phyloP scores from a whole-genome alignment of 2,329 filamentous ascomycete genomes.

The Diplodia corticola region DNA sequence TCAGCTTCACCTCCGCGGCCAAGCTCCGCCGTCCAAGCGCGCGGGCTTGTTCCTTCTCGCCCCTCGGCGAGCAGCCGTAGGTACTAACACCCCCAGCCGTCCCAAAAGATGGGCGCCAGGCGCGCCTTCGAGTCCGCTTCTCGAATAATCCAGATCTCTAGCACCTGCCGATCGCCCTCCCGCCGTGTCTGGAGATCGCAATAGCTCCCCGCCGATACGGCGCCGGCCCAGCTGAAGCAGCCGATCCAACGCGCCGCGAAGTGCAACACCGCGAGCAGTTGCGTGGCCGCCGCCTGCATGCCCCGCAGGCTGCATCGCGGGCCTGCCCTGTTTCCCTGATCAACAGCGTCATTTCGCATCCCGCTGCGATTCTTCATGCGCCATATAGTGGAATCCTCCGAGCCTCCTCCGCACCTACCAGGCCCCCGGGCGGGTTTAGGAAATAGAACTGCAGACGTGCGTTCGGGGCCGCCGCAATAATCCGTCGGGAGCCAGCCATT shows the following conservation, averaged over 20 bases:
- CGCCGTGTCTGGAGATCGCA: conserved; percentile 9
- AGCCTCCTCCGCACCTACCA: not conserved
- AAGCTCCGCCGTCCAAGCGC: conserved; percentile 1
- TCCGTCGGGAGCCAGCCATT: not conserved
- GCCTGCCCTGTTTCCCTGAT: conserved; percentile 7
- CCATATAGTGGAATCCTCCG: not conserved
- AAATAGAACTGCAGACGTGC: not conserved
- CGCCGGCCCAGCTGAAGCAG: not conserved
- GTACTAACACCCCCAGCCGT: not conserved
- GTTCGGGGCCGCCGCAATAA: not conserved
- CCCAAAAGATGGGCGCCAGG: not conserved
- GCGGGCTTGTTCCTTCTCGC: not conserved
- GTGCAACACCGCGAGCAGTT: not conserved
- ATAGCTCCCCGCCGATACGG: conserved; percentile 5
- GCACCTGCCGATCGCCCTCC: not conserved
- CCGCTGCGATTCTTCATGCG: conserved; percentile 1
- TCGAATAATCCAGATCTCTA: conserved; percentile 10
- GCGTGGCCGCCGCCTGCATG: too few species aligned
- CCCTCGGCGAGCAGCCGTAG: not conserved
- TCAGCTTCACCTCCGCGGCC: conserved; percentile 14
- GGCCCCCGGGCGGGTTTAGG: not conserved
- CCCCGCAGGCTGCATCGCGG: not conserved
- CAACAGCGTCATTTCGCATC: not conserved
- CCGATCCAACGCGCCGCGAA: not conserved
- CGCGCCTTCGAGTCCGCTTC: conserved; percentile 1